These are phyloP conservation scores for Jamesozyma gamospora DNA, from an alignment of 805 yeast species.

Conservation along the genomic window DNA sequence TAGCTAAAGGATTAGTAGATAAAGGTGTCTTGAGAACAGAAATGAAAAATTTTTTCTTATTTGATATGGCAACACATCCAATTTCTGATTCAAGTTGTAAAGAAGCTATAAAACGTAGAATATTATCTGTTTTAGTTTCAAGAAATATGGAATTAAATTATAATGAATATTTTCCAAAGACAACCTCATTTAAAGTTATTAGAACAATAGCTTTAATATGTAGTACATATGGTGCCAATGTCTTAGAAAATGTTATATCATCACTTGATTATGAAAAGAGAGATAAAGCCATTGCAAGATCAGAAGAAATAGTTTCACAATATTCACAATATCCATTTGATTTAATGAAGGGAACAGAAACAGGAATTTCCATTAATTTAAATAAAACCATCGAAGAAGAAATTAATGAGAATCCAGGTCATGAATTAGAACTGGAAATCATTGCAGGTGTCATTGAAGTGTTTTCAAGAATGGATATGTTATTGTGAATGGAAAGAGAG, in stretches of 20 bases:
- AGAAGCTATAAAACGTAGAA: slow-evolving; percentile 66
- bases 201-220: slow-evolving; percentile 76
- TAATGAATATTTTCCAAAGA: slow-evolving; percentile 57
- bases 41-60: slow-evolving; percentile 83
- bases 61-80: slow-evolving; percentile 99
- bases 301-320: slow-evolving; percentile 81
- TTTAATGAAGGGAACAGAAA: slow-evolving; percentile 41
- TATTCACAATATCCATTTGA: slow-evolving; percentile 81
- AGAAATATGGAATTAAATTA: slow-evolving; percentile 55
- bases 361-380: slow-evolving; percentile 66
- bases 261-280: slow-evolving; percentile 75
- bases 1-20: slow-evolving; percentile 94
- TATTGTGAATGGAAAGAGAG: slow-evolving; percentile 33
- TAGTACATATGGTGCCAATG: slow-evolving; percentile 93
- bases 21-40: slow-evolving; percentile 95
- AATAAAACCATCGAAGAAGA: slow-evolving; percentile 37
- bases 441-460: slow-evolving; percentile 88
- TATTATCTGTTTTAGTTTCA: slow-evolving; percentile 56
- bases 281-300: slow-evolving; percentile 85
- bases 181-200: slow-evolving; percentile 56
- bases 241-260: slow-evolving; percentile 77
- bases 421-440: slow-evolving; percentile 69
- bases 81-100: slow-evolving; percentile 78
- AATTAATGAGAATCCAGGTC: slow-evolving; percentile 30
- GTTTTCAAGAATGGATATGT: slow-evolving; percentile 85